Evolutionary conservation across 345 rosid species (phyloP), one percentile per base, ranked within the genome.

Genomic region (Hibiscus trionum): DNA sequence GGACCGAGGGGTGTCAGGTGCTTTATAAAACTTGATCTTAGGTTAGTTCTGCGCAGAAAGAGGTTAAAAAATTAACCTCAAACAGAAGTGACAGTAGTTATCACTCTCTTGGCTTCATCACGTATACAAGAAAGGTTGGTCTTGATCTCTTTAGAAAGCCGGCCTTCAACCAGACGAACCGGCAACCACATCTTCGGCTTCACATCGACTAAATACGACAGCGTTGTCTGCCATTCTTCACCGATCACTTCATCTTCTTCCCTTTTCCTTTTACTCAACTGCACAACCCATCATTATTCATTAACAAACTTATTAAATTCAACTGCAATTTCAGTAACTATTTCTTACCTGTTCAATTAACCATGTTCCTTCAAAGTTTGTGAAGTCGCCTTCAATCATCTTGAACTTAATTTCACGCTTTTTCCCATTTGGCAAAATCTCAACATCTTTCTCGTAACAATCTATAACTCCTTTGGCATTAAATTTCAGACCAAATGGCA

Each of bases 351-450:
- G 93, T 80, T 92, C 93, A 55, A 95, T 84, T 3, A 90, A 86
- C 98, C 98, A 94, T 70, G 87, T 91, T 64, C 98, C 98, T 88
- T 91, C 86, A 71, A 88, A 91, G 24, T 85, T 70, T 37, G 89
- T 91, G 71, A 94, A 94, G 81, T 91, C 98, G 14, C 98, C 98
- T 78, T 94, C 96, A 14, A 83, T 82, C 98, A 94, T 91, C 78
- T 87, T 88, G 72, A 91, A 94, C 7, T 88, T 95, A 76, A 95
- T 95, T 26, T 91, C 97, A 12, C 97, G 97, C 49, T 82, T 90
- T 35, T 70, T 80, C 7, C 93, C 84, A 7, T 65, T 39, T 24
- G 88, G 81, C 19, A 83, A 69, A 73, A 53, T 81, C 87, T 88
- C 88, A 42, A 91, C 79, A 50, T 95, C 96, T 70, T 80, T 89